These are phyloP conservation scores for Annona cherimola DNA, from an alignment of 164 flowering plant genomes.

Conservation along the genomic window DNA sequence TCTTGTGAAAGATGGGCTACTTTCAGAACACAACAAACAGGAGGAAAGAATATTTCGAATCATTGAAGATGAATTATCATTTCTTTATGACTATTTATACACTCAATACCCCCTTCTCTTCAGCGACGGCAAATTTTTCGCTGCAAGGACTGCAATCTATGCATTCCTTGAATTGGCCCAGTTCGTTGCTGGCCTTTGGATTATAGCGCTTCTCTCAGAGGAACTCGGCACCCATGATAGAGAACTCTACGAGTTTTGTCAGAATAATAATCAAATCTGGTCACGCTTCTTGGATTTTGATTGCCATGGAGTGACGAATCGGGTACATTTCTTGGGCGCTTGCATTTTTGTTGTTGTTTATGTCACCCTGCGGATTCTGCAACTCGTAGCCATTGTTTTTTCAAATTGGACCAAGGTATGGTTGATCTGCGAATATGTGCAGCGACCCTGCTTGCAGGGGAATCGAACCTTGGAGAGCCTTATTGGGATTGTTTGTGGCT, in stretches of 20 bases:
- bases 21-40: too few species aligned
- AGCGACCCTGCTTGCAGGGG: background rate
- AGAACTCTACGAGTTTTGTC: background rate
- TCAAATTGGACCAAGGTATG: slow-evolving; percentile 2
- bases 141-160: too few species aligned
- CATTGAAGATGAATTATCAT: background rate
- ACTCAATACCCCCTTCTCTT: background rate
- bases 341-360: background rate
- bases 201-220: background rate
- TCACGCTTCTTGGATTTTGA: background rate
- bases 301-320: background rate
- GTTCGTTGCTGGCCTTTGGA: background rate
- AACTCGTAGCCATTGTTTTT: background rate
- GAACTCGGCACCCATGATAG: background rate
- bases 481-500: background rate
- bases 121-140: background rate
- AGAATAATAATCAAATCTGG: background rate
- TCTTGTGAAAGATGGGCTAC: background rate
- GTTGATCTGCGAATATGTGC: background rate
- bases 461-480: background rate
- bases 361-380: background rate
- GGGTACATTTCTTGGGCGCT: background rate
- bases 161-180: background rate
- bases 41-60: background rate
- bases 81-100: background rate